Evolutionary conservation across 352 stramenopile species (phyloP), one percentile per base, ranked within the genome.

Genomic region (Phytopythium delawarense): DNA sequence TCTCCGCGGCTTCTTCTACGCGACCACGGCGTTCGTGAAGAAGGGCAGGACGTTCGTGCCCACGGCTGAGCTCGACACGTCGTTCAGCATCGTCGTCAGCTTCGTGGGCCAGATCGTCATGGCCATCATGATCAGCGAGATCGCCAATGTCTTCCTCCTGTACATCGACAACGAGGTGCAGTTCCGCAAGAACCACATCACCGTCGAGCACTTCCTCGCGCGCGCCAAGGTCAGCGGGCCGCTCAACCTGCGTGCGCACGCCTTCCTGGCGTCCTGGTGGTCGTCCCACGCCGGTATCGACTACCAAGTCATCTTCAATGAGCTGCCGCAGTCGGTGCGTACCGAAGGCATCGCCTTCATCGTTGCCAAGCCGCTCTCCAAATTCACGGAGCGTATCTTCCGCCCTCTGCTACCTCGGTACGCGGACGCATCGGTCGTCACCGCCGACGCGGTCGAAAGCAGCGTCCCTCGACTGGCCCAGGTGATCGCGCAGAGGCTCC

Each of bases 51-150:
- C 79, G 7, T 84, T 88, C 30, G 57, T 76, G 2, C 76, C 79
- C 5, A 70, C 62, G 12, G 65, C 66, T 0, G 66, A 77, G 39
- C 59, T 87, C 13, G 70, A 86, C 49, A 78, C 76, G 15, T 66
- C 67, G 20, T 88, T 88, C 49, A 78, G 69, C 20, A 79, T 88
- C 46, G 44, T 74, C 32, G 68, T 84, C 7, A 84, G 72, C 45
- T 86, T 88, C 39, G 46, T 72, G 7, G 78, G 82, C 0, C 77
- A 88, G 60, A 68, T 91, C 20, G 66, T 83, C 50, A 91, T 88
- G 82, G 77, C 78, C n/a, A 69, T 88, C 16, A 89, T 91, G 78
- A 89, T 91, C 54, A 77, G 79, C 20, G 78, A 89, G 61, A 79
- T 89, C 59, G 81, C 79, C 4, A 86, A 81, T 34, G 62, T 91